Evolutionary conservation across 225 moss, liverwort and hornwort genomes (phyloP), one percentile per base, ranked within the genome.

Genomic region (Ulota crispa): DNA sequence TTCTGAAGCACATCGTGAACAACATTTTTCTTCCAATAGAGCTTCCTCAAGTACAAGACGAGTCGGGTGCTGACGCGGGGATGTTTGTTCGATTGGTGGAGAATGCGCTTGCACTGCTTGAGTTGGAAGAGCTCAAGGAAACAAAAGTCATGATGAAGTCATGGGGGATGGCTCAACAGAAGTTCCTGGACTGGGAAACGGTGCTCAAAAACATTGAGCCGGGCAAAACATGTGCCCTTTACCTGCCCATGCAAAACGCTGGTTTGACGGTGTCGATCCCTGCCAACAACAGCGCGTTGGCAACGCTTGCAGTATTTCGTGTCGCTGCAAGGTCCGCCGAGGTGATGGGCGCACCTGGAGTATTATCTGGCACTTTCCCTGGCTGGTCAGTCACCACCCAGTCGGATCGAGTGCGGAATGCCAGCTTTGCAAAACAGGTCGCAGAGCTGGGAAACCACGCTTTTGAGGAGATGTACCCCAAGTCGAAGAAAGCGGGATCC

Each of bases 1-100:
- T 70, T 12, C 4, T 59, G 72, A 72, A 77, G 78, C 85, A 85
- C 53, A 47, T 85, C n/a, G 59, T 78, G 37, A 82, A 73, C 85
- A 85, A 85, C 61, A 24, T 85, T 24, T 82, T 85, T 62, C 85
- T 85, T 47, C 85, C 85, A n/a, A 73, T 72, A 5, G 3, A 53
- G 52, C 82, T 85, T n/a, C 85, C 78, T 59, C 82, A 72, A 72
- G 9, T 30, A 39, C 31, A 72, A 52, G 78, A 81, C 72, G 16
- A 72, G 2, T 67, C 64, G 10, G 37, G 9, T 47, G 71, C 26
- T 23, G 12, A 26, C 10, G 57, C 59, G 1, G 82, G 82, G 3
- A 31, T 9, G 9, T 82, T 82, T 73, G 85, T 82, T 71, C 59
- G 64, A 9, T 41, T 78, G 30, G 68, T 82, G 24, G 72, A 67